These are phyloP conservation scores for Leccinum idahoense DNA, from an alignment of 1,284 basidiomycete genomes.

Conservation along the genomic window DNA sequence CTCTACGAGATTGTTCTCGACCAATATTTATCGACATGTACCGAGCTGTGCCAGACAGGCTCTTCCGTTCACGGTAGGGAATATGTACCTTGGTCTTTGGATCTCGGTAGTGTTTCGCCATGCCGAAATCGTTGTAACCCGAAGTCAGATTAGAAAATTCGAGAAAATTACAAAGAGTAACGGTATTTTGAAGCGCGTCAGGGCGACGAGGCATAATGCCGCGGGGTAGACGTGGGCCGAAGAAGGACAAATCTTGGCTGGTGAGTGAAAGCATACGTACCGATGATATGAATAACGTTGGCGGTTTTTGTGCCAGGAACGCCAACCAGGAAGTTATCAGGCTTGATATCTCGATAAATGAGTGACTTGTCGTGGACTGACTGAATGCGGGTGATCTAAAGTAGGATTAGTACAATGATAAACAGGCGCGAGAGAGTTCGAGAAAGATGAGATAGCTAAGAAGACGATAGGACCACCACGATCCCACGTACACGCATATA, in stretches of 20 bases:
- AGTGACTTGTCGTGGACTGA: slow-evolving; percentile 97
- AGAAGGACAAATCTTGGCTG: slow-evolving; percentile 2
- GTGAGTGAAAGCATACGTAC: slow-evolving; percentile 36
- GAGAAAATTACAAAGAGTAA: slow-evolving; percentile 3
- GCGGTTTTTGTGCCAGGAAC: slow-evolving; percentile 89
- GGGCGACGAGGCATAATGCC: slow-evolving; percentile 1
- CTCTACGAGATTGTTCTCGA: slow-evolving; percentile 83
- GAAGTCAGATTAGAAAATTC: slow-evolving; percentile 10
- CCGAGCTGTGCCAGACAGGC: slow-evolving; percentile 92
- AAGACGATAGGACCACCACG: background rate
- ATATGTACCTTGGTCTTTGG: slow-evolving; percentile 98
- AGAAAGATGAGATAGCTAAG: background rate
- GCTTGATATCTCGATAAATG: slow-evolving; percentile 99
- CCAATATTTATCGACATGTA: slow-evolving; percentile 99
- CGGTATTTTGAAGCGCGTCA: slow-evolving; percentile 4
- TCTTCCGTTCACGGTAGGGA: slow-evolving; percentile 98
- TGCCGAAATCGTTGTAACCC: slow-evolving; percentile 73
- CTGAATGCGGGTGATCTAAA: slow-evolving; percentile 91
- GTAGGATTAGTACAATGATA: slow-evolving; percentile 8
- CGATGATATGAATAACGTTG: slow-evolving; percentile 89
- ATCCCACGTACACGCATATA: slow-evolving; percentile 3
- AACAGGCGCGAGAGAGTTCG: background rate
- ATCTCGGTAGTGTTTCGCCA: slow-evolving; percentile 98
- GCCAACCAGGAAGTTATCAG: slow-evolving; percentile 98
- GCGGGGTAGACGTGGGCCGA: background rate